These are phyloP conservation scores for Tulasnella sp. DNA, from an alignment of 768 basidiomycete genomes.

Conservation along the genomic window DNA sequence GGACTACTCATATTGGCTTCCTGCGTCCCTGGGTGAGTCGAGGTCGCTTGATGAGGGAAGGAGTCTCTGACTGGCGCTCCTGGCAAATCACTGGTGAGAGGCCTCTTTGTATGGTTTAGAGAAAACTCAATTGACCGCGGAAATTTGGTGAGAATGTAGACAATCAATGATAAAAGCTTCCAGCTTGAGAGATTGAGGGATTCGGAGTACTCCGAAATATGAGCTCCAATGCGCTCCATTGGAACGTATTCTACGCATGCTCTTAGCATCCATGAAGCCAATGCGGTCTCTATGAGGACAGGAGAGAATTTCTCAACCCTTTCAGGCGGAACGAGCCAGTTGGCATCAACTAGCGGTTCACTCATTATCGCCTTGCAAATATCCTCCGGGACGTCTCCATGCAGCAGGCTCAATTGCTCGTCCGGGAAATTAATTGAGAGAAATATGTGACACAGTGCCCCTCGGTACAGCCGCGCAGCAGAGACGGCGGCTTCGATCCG, in stretches of 20 bases:
- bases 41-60: too few species aligned
- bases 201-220: neutral
- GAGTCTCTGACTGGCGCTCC: too few species aligned
- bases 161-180: neutral
- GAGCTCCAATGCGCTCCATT: neutral
- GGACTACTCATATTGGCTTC: too few species aligned
- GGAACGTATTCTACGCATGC: neutral
- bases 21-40: too few species aligned
- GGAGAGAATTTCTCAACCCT: neutral
- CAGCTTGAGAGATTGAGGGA: neutral
- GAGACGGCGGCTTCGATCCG: neutral
- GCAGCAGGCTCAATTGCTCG: too few species aligned
- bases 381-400: neutral
- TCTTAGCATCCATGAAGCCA: neutral
- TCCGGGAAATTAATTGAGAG: neutral
- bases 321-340: neutral
- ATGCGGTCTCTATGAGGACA: neutral
- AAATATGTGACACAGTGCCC: neutral
- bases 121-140: too few species aligned
- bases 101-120: too few species aligned
- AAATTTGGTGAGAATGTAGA: neutral
- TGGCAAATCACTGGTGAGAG: too few species aligned
- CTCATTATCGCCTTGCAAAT: neutral
- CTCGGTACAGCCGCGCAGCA: neutral
- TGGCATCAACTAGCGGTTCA: neutral